Percentiles rank a stretch among this genome's conserved stretches.
Conservation (phyloP, 352 stramenopile genomes). For the Globisporangium megalacanthum region DNA sequence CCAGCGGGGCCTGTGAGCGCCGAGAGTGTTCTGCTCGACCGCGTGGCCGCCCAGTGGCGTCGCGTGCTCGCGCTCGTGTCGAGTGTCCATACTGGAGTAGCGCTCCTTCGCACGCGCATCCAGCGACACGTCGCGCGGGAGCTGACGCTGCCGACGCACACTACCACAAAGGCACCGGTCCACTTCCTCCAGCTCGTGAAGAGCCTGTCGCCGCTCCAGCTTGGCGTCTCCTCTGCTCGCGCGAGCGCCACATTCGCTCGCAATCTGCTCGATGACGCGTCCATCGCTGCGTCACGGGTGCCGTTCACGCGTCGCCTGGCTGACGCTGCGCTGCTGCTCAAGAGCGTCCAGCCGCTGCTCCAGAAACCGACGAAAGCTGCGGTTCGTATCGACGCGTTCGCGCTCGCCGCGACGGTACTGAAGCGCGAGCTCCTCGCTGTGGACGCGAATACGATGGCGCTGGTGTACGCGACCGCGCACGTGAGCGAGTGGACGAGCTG, state of each 20-base stretch:
- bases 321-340: slow-evolving; percentile 39
- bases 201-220: slow-evolving; percentile 28
- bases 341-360: slow-evolving; percentile 36
- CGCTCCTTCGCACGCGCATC: slow-evolving; percentile 17
- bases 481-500: slow-evolving; percentile 55
- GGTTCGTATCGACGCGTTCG: slow-evolving; percentile 33
- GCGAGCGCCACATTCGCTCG: slow-evolving; percentile 1
- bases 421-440: slow-evolving; percentile 32
- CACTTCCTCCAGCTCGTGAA: slow-evolving; percentile 30
- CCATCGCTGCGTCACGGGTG: slow-evolving; percentile 7
- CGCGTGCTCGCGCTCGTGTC: slow-evolving; percentile 20
- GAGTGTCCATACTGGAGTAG: slow-evolving; percentile 15
- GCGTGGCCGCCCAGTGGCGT: slow-evolving; percentile 18
- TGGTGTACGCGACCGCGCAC: slow-evolving; percentile 21
- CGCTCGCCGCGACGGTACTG: slow-evolving; percentile 35
- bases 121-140: slow-evolving; percentile 31
- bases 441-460: slow-evolving; percentile 10
- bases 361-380: slow-evolving; percentile 46
- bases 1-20: not conserved
- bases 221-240: slow-evolving; percentile 19
- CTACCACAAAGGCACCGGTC: not conserved
- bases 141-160: not conserved
- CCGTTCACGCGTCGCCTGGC: slow-evolving; percentile 19
- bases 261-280: slow-evolving; percentile 3
- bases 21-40: slow-evolving; percentile 16